These are phyloP conservation scores for Andrographis paniculata DNA, from an alignment of 305 asterid species.

Conservation along the genomic window DNA sequence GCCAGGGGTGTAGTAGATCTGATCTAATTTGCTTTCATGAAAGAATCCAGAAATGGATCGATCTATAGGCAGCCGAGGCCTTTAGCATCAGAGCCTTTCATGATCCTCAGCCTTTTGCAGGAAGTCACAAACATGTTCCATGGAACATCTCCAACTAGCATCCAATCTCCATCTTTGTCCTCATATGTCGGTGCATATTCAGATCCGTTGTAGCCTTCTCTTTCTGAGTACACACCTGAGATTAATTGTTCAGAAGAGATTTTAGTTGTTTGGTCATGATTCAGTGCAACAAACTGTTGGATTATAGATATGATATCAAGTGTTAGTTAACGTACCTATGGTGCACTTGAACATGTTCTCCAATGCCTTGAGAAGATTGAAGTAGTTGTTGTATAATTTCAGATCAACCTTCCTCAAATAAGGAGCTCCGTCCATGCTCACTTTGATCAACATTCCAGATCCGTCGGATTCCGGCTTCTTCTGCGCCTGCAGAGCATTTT, in stretches of 20 bases:
- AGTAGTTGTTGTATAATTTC: constrained; percentile 41
- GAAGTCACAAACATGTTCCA: constrained; percentile 68
- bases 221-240: constrained; percentile 57
- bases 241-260: too few relatives aligned
- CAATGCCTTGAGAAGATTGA: constrained; percentile 55
- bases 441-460: constrained; percentile 66
- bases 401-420: constrained; percentile 73
- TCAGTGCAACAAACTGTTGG: too few relatives aligned
- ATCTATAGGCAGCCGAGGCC: constrained; percentile 48
- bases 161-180: too few relatives aligned
- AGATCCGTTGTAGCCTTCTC: constrained; percentile 66
- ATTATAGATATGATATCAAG: too few relatives aligned
- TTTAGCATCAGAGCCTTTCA: constrained; percentile 70
- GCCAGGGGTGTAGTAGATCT: too few relatives aligned
- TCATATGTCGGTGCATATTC: constrained; percentile 70
- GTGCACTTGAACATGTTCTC: constrained; percentile 78
- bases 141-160: too few relatives aligned
- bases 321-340: constrained; percentile 27
- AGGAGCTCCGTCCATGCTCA: constrained; percentile 96
- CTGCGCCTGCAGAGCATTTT: constrained; percentile 30
- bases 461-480: constrained; percentile 39
- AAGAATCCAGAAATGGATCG: too few relatives aligned
- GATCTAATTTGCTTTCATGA: too few relatives aligned
- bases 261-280: too few relatives aligned
- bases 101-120: constrained; percentile 75